phyloP scores from a whole-genome alignment of 805 yeast species.

The Cyberlindnera maclurae region DNA sequence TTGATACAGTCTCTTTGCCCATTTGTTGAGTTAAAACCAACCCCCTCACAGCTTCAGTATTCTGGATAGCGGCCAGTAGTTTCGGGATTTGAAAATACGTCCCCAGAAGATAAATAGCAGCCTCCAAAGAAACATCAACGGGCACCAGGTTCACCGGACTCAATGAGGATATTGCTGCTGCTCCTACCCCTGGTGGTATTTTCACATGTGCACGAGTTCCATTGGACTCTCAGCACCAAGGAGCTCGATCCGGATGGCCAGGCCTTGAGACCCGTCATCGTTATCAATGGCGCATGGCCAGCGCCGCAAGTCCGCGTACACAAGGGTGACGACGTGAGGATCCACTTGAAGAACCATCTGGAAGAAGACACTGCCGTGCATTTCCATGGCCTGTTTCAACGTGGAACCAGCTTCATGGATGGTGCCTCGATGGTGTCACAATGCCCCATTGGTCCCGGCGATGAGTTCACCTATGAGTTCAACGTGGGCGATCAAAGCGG shows the following conservation, averaged over 20 bases:
- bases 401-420: constrained; percentile 72
- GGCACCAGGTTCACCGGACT: not conserved
- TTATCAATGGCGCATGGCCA: constrained; percentile 50
- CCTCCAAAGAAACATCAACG: not conserved
- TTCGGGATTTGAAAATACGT: too few relatives aligned
- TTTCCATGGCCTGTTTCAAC: constrained; percentile 78
- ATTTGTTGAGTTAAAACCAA: too few relatives aligned
- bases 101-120: too few relatives aligned
- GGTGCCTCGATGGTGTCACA: constrained; percentile 87
- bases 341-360: constrained; percentile 33
- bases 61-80: too few relatives aligned
- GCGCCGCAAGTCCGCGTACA: constrained; percentile 39
- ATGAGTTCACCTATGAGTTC: constrained; percentile 35
- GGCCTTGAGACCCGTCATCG: constrained; percentile 43
- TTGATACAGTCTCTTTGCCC: too few relatives aligned
- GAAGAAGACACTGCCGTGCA: constrained; percentile 46
- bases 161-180: not conserved
- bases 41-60: too few relatives aligned
- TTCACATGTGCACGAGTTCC: constrained; percentile 22
- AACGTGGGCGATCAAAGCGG: constrained; percentile 36
- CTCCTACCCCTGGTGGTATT: not conserved
- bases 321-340: constrained; percentile 35
- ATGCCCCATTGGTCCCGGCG: constrained; percentile 37
- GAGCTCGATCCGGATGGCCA: constrained; percentile 52
- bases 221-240: constrained; percentile 32